Evolutionary conservation across 2,329 filamentous ascomycete species (phyloP), one percentile per base, ranked within the genome.

Genomic region (Aspergillus pseudoterreus): DNA sequence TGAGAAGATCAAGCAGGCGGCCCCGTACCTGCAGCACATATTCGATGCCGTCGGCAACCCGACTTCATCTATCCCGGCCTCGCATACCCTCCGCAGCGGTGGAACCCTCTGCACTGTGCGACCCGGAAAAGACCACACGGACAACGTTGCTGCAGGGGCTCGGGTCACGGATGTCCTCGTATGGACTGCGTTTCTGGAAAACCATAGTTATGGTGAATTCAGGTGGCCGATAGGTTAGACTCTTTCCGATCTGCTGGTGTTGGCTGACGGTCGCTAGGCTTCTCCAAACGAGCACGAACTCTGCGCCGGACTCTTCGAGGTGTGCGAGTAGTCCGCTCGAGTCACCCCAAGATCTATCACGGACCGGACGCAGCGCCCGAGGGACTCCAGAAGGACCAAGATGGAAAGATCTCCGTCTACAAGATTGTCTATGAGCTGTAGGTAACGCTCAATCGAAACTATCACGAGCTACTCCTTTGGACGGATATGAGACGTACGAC

Each of bases 11-110:
- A 60, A 57, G 12, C 50, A 61, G 0, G 60, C 57, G 4, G 66
- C 65, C 2, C 71, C 70, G 1, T 54, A 59, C 1, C 58, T 77
- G 3, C 50, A 59, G 9, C 69, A 74, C 45, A 67, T 68, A 32
- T 74, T 77, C 45, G 74, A 78, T 48, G 74, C 70, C 0, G 74
- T 78, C 45, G 75, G 75, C n/a, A 66, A 65, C 42, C 41, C 57
- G 4, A 61, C 58, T 0, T 74, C 73, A 0, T 77, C 73, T 0
- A 51, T 36, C 2, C 54, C 55, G 3, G 63, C 66, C 1, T 75
- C 70, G 1, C 53, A 61, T 22, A 63, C 70, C 0, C 56, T 75
- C 11, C 27, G 51, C 4, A 49, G 56, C 6, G 50, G 49, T 2
- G 60, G 63, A 0, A 51, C 45, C 1, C 57, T 77, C 1, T 76